Conservation (phyloP, 805 yeast genomes). For the Pichia gijzeniarum region DNA sequence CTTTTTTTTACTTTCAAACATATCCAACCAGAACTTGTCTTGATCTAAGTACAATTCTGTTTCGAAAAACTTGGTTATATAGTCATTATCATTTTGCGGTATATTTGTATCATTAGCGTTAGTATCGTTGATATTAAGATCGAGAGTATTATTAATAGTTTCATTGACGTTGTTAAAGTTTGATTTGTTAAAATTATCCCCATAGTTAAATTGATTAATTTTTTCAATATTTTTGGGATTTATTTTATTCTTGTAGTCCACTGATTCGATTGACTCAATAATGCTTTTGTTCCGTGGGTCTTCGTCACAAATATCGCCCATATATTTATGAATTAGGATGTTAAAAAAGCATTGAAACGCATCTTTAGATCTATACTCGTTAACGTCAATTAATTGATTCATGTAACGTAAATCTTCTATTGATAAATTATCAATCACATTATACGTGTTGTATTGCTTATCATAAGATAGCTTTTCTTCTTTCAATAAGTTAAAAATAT, state of each 20-base stretch:
- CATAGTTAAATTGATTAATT: too few relatives aligned
- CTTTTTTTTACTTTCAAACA: background rate
- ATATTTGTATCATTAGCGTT: too few relatives aligned
- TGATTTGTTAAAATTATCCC: too few relatives aligned
- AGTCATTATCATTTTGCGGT: background rate
- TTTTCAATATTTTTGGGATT: background rate
- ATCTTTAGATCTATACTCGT: background rate
- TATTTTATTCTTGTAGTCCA: background rate
- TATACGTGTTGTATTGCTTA: constrained; percentile 2
- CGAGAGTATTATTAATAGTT: too few relatives aligned
- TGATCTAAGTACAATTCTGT: background rate
- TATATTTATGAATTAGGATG: background rate
- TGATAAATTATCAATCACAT: constrained; percentile 17
- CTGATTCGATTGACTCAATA: background rate
- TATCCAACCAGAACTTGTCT: constrained; percentile 1
- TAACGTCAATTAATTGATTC: background rate
- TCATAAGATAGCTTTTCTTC: constrained; percentile 7
- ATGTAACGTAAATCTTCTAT: constrained; percentile 14
- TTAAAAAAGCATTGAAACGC: background rate
- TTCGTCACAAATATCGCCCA: background rate
- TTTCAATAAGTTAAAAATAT: constrained; percentile 32
- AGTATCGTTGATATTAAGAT: too few relatives aligned
- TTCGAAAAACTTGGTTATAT: background rate
- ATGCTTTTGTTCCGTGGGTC: background rate
- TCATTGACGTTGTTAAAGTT: too few relatives aligned